Evolutionary conservation across 31 red algal species (phyloP), one percentile per base, ranked within the genome.

Genomic region (Porphyra umbilicalis): DNA sequence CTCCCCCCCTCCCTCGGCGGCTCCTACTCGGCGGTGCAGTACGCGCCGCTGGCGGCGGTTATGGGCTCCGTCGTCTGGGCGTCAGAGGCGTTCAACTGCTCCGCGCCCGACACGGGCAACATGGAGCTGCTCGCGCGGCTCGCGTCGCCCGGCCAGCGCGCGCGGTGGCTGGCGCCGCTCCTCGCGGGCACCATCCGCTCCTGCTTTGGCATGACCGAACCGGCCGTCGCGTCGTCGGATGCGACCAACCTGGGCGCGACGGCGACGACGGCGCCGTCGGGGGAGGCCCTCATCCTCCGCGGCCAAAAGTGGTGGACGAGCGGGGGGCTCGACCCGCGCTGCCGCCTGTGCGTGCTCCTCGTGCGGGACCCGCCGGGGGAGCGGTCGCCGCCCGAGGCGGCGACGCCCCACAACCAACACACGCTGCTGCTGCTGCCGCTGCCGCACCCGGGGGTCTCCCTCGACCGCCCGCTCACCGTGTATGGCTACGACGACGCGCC

Each of bases 171-270:
- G 36, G 37, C 89, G 29, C 95, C 95, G 13, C 40, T 97, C 18
- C 76, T 97, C 32, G 75, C 85, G 30, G 95, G 95, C 20, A 83
- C 90, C 57, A 97, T 97, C 36, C 91, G 95, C 11, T 91, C 88
- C 36, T 94, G 91, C 76, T 97, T 97, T 87, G 95, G 85, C 32
- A 97, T 97, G 95, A 97, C 95, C 36, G 95, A 97, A 75, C 95
- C 95, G 0, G 86, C 85, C 9, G 94, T 97, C 11, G 94, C 94
- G 29, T 92, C 90, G 34, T 89, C 85, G 3, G 94, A 97, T 76
- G 90, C 94, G 34, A 97, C 94, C 34, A 97, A 97, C 83, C 75
- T 97, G 15, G 68, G 20, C 10, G 77, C 83, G 6, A 92, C 89
- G 35, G 76, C 75, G 16, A 88, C 89, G 44, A 79, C 77, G 32